These are phyloP conservation scores for Lactuca saligna DNA, from an alignment of 129 eudicot genomes.

Conservation along the genomic window DNA sequence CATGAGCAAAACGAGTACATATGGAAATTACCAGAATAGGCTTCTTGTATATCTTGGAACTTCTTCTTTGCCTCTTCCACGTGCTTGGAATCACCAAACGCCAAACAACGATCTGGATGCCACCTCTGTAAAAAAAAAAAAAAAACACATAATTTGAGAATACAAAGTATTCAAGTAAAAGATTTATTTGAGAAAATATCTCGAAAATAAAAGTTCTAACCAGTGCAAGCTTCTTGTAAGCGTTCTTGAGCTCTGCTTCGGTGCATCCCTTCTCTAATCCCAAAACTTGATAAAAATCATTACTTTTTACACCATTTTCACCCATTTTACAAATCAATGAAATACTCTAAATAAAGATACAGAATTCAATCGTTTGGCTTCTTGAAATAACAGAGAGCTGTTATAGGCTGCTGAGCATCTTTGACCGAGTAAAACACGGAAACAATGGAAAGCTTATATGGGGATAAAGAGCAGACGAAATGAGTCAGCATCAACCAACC, in stretches of 20 bases:
- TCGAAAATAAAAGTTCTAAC: conserved; percentile 29
- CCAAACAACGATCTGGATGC: conserved; percentile 96
- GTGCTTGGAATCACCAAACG: conserved; percentile 49
- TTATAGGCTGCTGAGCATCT: neutral
- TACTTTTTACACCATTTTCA: conserved; percentile 34
- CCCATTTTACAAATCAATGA: conserved; percentile 41
- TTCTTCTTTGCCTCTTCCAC: conserved; percentile 79
- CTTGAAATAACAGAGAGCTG: neutral
- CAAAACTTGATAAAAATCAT: conserved; percentile 67
- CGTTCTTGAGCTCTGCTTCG: conserved; percentile 57
- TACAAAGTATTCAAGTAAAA: neutral
- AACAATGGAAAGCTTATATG: neutral
- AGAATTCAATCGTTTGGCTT: neutral
- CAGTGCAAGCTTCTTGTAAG: conserved; percentile 95
- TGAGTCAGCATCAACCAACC: neutral
- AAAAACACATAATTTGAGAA: neutral
- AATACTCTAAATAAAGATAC: neutral
- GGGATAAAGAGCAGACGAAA: neutral
- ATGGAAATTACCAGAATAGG: conserved; percentile 73
- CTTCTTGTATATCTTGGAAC: conserved; percentile 83
- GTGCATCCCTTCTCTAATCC: conserved; percentile 80
- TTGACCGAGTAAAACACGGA: conserved; percentile 5
- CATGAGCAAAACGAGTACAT: neutral
- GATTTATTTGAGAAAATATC: neutral
- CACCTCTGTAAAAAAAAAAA: conserved; percentile 55